Evolutionary conservation across 805 yeast species (phyloP).

Genomic region (Suhomyces sp.): DNA sequence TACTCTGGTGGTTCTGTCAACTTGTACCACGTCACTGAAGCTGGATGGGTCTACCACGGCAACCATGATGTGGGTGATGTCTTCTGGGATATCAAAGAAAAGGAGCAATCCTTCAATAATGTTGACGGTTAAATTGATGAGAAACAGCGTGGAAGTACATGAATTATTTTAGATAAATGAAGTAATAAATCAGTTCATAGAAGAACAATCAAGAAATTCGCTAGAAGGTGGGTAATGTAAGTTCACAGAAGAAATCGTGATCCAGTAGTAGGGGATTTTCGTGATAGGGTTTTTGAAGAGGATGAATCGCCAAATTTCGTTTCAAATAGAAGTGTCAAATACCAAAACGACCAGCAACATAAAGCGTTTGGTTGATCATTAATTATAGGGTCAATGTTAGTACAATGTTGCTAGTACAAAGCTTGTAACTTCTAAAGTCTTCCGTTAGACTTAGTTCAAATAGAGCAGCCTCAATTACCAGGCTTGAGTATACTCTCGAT

Average conservation of each 20-base stretch:
- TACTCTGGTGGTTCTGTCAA: constrained; percentile 96
- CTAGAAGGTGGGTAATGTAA: no score
- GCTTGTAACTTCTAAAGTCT: background rate
- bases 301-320: no score
- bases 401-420: background rate
- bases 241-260: no score
- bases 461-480: background rate
- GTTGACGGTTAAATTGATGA: constrained; percentile 44
- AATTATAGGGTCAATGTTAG: background rate
- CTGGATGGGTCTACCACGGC: constrained; percentile 96
- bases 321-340: no score
- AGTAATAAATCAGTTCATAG: background rate
- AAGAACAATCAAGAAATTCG: no score
- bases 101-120: constrained; percentile 86
- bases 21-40: constrained; percentile 86
- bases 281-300: no score
- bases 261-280: background rate
- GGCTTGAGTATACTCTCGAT: background rate
- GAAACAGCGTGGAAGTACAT: background rate
- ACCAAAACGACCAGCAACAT: background rate
- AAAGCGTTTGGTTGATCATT: background rate
- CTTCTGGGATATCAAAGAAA: constrained; percentile 87
- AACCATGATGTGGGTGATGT: constrained; percentile 87
- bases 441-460: background rate
- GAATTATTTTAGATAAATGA: background rate